Evolutionary conservation across 768 basidiomycete genomes (phyloP).

Genomic region (Rhodotorula paludigena): DNA sequence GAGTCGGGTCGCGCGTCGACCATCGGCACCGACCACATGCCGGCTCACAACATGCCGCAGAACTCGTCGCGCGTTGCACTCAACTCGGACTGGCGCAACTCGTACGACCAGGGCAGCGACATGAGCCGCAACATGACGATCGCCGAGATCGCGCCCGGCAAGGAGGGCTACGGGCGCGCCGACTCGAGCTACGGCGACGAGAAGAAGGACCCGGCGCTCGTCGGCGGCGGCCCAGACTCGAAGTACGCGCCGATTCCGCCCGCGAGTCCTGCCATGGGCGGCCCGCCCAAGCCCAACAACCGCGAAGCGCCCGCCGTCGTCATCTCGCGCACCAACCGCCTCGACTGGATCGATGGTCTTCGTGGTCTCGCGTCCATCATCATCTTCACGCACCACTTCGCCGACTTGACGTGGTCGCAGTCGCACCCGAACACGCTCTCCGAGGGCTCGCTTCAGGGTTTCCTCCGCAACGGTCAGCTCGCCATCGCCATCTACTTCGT

Average conservation of each 20-base stretch:
- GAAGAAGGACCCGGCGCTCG: constrained; percentile 35
- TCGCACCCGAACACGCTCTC: constrained; percentile 40
- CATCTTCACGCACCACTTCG: constrained; percentile 46
- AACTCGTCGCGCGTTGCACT: constrained; percentile 45
- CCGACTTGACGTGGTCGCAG: constrained; percentile 43
- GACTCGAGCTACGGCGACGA: constrained; percentile 28
- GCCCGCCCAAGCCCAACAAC: constrained; percentile 22
- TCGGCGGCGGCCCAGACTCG: constrained; percentile 13
- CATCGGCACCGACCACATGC: constrained; percentile 43
- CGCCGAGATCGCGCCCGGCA: constrained; percentile 39
- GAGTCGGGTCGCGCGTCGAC: constrained; percentile 42
- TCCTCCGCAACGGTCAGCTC: constrained; percentile 45
- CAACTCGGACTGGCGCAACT: constrained; percentile 44
- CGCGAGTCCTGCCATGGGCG: constrained; percentile 38
- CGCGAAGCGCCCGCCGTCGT: constrained; percentile 37
- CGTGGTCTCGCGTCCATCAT: constrained; percentile 44
- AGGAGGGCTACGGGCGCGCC: constrained; percentile 36
- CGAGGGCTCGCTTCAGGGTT: constrained; percentile 37
- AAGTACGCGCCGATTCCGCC: constrained; percentile 39
- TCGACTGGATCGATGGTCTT: constrained; percentile 46
- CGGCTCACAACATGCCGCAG: constrained; percentile 36
- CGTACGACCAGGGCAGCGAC: constrained; percentile 41
- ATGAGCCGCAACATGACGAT: constrained; percentile 38
- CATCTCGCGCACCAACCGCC: constrained; percentile 42
- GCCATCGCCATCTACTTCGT: constrained; percentile 45